A percentile compares a stretch with the other conserved stretches of the same genome.
Evolutionary conservation across 495 filamentous ascomycete species (phyloP).

Genomic region (Neurospora sp.): DNA sequence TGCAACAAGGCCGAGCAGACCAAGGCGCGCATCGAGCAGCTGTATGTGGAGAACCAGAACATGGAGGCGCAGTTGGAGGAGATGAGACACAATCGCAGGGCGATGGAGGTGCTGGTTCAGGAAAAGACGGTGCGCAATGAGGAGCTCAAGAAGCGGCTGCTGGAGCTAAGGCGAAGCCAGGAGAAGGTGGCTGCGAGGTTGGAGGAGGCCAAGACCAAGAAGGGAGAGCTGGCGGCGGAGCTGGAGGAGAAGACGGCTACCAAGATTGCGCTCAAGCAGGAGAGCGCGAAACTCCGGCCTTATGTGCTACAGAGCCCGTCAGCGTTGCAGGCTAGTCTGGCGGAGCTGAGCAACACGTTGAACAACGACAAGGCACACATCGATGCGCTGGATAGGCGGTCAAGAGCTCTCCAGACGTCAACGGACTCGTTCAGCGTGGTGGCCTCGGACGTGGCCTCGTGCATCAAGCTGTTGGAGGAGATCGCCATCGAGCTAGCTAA

Average conservation of each 20-base stretch:
- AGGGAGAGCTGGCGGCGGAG: constrained; percentile 55
- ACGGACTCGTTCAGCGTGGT: constrained; percentile 82
- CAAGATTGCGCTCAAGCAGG: constrained; percentile 50
- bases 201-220: constrained; percentile 64
- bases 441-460: constrained; percentile 68
- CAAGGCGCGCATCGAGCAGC: constrained; percentile 75
- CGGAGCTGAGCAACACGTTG: constrained; percentile 69
- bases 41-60: constrained; percentile 76
- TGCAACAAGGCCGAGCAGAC: constrained; percentile 81
- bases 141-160: constrained; percentile 66
- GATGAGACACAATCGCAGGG: constrained; percentile 64
- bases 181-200: constrained; percentile 68
- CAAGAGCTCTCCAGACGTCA: constrained; percentile 83
- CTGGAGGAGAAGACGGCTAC: constrained; percentile 73
- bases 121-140: constrained; percentile 78
- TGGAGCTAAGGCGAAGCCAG: constrained; percentile 68
- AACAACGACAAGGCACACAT: constrained; percentile 69
- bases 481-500: constrained; percentile 72
- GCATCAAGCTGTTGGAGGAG: constrained; percentile 82
- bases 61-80: constrained; percentile 71
- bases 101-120: constrained; percentile 65
- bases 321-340: constrained; percentile 68
- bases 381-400: constrained; percentile 74
- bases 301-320: constrained; percentile 84
- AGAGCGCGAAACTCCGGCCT: constrained; percentile 77